These are phyloP conservation scores for Saposhnikovia divaricata DNA, from an alignment of 129 eudicot species.

Conservation along the genomic window DNA sequence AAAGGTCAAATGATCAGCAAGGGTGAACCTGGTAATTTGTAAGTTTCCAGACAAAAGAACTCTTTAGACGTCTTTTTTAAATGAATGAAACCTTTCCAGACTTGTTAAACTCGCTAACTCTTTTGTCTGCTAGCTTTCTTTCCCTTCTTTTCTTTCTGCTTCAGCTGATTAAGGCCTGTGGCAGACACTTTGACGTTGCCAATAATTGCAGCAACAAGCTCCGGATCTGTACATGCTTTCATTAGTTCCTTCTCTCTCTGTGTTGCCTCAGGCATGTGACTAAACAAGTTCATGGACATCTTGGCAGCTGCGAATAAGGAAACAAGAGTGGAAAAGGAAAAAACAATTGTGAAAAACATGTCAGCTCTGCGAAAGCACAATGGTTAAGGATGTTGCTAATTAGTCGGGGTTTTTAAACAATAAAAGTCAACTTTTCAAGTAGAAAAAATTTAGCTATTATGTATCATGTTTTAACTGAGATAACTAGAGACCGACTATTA, in stretches of 20 bases:
- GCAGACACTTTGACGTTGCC: constrained; percentile 89
- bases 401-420: background rate
- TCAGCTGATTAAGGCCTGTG: constrained; percentile 85
- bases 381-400: background rate
- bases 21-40: background rate
- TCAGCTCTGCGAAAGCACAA: background rate
- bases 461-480: background rate
- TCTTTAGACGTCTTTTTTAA: background rate
- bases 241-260: constrained; percentile 83
- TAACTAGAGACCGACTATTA: background rate
- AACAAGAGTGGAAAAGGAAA: background rate
- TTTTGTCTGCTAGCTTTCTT: constrained; percentile 59
- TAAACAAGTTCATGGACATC: constrained; percentile 81
- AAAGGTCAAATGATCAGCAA: background rate
- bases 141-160: constrained; percentile 94
- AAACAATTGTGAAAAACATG: background rate
- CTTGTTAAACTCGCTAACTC: constrained; percentile 12
- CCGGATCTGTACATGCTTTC: constrained; percentile 99
- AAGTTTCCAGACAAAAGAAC: background rate
- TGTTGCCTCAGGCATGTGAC: constrained; percentile 71
- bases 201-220: constrained; percentile 79
- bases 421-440: background rate
- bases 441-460: background rate
- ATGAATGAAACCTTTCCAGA: background rate
- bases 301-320: constrained; percentile 63